Conservation (phyloP, 352 stramenopile genomes). For the Globisporangium yorkense region DNA sequence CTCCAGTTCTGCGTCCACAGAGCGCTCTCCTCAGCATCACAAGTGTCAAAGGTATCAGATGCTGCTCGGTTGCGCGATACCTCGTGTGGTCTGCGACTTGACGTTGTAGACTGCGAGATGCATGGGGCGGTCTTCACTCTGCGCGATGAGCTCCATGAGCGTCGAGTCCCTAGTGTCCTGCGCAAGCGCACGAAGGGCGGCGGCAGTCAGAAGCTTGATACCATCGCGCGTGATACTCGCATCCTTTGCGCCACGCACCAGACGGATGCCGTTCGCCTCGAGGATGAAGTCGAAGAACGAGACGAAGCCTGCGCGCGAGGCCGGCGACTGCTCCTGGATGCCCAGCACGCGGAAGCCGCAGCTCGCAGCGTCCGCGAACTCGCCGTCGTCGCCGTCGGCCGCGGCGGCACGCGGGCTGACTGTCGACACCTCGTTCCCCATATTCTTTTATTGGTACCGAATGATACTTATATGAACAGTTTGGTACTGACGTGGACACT, state of each 20-base stretch:
- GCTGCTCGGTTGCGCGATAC: constrained; percentile 12
- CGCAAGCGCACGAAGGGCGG: not conserved
- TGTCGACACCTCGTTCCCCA: constrained; percentile 5
- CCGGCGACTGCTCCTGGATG: constrained; percentile 94
- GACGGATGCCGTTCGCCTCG: constrained; percentile 87
- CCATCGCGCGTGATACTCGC: too few species aligned
- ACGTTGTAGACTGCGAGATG: constrained; percentile 73
- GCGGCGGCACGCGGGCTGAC: constrained; percentile 4
- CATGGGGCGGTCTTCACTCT: constrained; percentile 73
- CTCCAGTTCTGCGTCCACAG: constrained; percentile 34
- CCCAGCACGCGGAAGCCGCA: constrained; percentile 94
- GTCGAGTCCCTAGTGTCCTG: constrained; percentile 84
- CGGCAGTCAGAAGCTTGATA: not conserved
- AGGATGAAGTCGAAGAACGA: constrained; percentile 98
- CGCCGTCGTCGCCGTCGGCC: constrained; percentile 13
- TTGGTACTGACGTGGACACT: too few species aligned
- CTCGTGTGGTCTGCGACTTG: constrained; percentile 65
- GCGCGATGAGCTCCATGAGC: constrained; percentile 91
- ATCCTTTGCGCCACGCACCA: constrained; percentile 27
- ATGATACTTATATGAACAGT: not conserved
- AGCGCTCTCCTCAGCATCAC: too few species aligned
- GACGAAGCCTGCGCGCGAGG: constrained; percentile 89
- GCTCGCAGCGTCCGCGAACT: constrained; percentile 47
- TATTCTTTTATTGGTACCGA: not conserved
- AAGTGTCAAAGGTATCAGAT: not conserved